Evolutionary conservation across 495 filamentous ascomycete genomes (phyloP), one percentile per base, ranked within the genome.

Genomic region (Penicillium atrosanguineum): DNA sequence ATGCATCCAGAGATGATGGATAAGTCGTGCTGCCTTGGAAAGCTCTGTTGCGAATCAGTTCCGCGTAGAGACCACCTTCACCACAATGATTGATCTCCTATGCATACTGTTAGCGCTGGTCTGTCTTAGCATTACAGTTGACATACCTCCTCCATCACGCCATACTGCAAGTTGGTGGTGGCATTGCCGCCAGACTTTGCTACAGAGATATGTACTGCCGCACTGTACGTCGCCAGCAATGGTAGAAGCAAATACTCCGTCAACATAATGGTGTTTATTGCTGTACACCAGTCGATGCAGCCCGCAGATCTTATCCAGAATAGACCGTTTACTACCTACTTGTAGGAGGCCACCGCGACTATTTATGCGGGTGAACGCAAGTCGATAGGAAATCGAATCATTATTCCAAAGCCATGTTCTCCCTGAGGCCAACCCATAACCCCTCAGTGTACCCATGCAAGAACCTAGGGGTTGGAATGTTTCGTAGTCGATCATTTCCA

Each of bases 41-140:
- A 15, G 86, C 88, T 46, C 85, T 74, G 63, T 91, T 91, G 45
- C 75, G 74, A 48, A 90, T 84, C 28, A 90, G 64, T 60, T 91
- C 86, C 31, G 84, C 88, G 59, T 91, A 89, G 44, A 90, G 77
- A 36, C 88, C 88, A 20, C 88, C 88, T 61, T 90, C 87, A 18
- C 86, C 87, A 11, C 81, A 86, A 62, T 90, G 82, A 64, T 88
- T 87, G 68, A 87, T 87, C 62, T 88, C 85, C 82, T 86, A 44
- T 0, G 21, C 3, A 18, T 23, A 9, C 46, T 44, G 5, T 64
- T 44, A 64, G 34, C 40, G 9, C 49, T 25, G 37, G 7, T 11
- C 37, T n/a, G 37, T 1, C 16, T 14, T 39, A 3, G 1, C 6
- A n/a, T n/a, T 1, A 39, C 4, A 11, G 1, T n/a, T 14, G 37